A percentile compares a stretch with the other conserved stretches of the same genome.
Conservation (phyloP, 1,139 yeast genomes). For the Magnusiomyces tetraspermus region DNA sequence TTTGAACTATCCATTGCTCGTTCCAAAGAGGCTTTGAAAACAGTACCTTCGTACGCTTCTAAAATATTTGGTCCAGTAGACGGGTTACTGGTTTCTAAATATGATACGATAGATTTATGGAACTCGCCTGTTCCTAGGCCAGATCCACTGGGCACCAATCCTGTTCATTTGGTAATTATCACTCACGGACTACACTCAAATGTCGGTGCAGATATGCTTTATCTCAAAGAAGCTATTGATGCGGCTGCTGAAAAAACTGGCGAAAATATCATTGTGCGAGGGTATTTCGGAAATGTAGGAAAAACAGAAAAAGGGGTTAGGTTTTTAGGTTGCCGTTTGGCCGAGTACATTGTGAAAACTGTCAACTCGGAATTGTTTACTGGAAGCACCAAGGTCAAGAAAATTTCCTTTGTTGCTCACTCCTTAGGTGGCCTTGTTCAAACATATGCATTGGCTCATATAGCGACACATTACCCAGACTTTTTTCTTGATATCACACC, state of each 20-base stretch:
- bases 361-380: conserved; percentile 27
- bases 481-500: conserved; percentile 60
- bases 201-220: conserved; percentile 79
- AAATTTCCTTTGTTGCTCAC: conserved; percentile 83
- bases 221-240: conserved; percentile 74
- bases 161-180: conserved; percentile 64
- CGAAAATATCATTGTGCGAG: conserved; percentile 66
- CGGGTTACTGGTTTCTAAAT: conserved; percentile 40
- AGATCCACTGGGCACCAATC: conserved; percentile 30
- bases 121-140: conserved; percentile 42
- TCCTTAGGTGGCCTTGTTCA: conserved; percentile 89
- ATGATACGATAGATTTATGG: conserved; percentile 71
- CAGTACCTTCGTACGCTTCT: conserved; percentile 3
- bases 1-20: conserved; percentile 54
- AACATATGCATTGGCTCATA: conserved; percentile 81
- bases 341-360: conserved; percentile 60
- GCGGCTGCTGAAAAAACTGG: conserved; percentile 37
- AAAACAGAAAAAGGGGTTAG: conserved; percentile 86
- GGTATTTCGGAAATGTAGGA: conserved; percentile 75
- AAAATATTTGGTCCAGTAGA: neutral
- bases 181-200: conserved; percentile 94
- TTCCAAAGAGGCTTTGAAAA: neutral
- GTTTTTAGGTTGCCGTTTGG: conserved; percentile 74
- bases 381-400: conserved; percentile 34
- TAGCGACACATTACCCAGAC: conserved; percentile 60